Evolutionary conservation across 371 early-diverging fungal species (phyloP), one percentile per base, ranked within the genome.

Genomic region (Chytridiales sp.): DNA sequence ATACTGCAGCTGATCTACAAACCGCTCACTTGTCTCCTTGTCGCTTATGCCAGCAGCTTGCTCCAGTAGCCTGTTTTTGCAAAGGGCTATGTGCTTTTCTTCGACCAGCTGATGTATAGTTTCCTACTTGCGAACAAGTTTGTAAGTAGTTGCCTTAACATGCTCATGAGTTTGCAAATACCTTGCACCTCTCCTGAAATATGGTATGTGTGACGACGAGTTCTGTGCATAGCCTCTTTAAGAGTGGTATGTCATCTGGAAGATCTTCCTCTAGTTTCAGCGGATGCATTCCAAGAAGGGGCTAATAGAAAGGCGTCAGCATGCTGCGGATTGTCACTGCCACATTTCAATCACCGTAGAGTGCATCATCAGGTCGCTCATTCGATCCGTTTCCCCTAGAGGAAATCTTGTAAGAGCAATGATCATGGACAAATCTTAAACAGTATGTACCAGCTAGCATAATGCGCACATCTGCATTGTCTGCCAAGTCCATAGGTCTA

Each of bases 1-100:
- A 38, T 68, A 75, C 51, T 73, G 73, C 24, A 79, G 53, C 47
- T 78, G 74, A 41, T 68, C 70, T 2, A 74, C 58, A 46, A 74
- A 76, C 26, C 65, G 35, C 30, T 70, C 71, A 21, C 70, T 58
- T 1, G 68, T 70, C 22, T 73, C 73, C 27, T 61, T 53, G 54
- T 76, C 76, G 8, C 50, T 51, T 21, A 74, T 72, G 15, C 72
- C 75, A 0, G 61, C 66, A 2, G 70, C 67, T 73, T 67, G 67
- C 70, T 80, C 80, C 1, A 75, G 39, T 15, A 79, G 50, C n/a
- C 73, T 42, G 42, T 66, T 62, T 50, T 80, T 80, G 61, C 77
- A 66, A 19, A 74, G 21, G 4, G 72, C 70, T 30, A 71, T 62
- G 39, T 76, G 76, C 57, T 78, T 80, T 41, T 80, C 76, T 56